A percentile compares a stretch with the other conserved stretches of the same genome.
Conservation (phyloP, 495 filamentous ascomycete genomes). For the Aspergillus campestris region DNA sequence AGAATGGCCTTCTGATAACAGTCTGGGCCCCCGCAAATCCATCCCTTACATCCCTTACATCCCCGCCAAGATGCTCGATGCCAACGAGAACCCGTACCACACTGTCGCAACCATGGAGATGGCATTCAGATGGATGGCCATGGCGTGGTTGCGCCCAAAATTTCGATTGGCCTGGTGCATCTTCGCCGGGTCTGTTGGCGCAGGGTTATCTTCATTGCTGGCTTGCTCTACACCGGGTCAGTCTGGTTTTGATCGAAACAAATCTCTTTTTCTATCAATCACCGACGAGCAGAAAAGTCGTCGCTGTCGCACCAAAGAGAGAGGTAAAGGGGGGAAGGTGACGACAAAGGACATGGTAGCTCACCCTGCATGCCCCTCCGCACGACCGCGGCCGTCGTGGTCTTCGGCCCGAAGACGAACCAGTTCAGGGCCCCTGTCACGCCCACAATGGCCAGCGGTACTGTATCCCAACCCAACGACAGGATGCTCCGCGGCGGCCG, state of each 20-base stretch:
- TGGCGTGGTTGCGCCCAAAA: conserved; percentile 44
- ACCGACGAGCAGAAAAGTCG: too few species aligned
- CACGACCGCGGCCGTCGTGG: conserved; percentile 33
- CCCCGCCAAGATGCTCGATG: conserved; percentile 11
- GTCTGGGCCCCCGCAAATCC: background rate
- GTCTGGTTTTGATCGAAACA: background rate
- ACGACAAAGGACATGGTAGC: background rate
- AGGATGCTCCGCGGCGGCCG: conserved; percentile 33
- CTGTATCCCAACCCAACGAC: conserved; percentile 26
- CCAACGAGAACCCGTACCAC: conserved; percentile 42
- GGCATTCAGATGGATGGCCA: conserved; percentile 49
- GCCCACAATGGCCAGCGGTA: conserved; percentile 31
- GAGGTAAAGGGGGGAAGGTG: too few species aligned
- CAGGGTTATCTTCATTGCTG: conserved; percentile 8
- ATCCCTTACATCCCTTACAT: conserved; percentile 3
- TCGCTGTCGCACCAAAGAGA: too few species aligned
- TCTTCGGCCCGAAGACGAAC: conserved; percentile 38
- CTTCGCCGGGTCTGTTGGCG: conserved; percentile 15
- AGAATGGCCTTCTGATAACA: too few species aligned
- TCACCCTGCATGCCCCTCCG: conserved; percentile 36
- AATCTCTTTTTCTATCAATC: too few species aligned
- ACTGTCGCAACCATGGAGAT: conserved; percentile 41
- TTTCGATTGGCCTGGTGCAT: conserved; percentile 30
- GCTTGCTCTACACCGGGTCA: conserved; percentile 3
- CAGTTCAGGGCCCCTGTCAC: conserved; percentile 39